Base-by-base conservation (phyloP, 192 early-diverging fungal genomes). In the Polychytrium aggregatum region DNA sequence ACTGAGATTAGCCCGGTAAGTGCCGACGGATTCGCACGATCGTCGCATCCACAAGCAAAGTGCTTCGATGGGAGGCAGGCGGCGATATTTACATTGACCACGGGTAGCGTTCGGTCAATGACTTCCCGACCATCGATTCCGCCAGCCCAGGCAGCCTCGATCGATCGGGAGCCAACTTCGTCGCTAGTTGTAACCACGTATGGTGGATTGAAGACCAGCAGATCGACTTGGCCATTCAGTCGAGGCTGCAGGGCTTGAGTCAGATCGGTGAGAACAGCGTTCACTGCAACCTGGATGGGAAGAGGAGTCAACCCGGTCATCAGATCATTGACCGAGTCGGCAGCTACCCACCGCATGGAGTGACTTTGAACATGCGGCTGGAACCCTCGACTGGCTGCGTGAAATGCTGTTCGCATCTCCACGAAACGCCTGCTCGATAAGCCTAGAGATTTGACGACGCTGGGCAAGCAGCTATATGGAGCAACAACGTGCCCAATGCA, bases 171-270 rank as follows among this genome's bases (percentile, higher is more conserved):
- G n/a, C 78, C 81, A 0, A 93, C 78, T 40, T 97, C 94, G 16
- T 78, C 74, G 7, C 69, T 63, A 0, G 82, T 70, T 0, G 94
- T 97, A 0, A 92, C 81, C 6, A 87, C 94, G 56, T 98, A 98
- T 0, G 94, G 94, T 17, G 94, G 94, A 49, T 98, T 98, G 60
- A 94, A 95, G 27, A 87, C 53, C 6, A 95, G 65, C 0, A 98
- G 51, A 59, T 98, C 94, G 13, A 95, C 60, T 0, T 41, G 33
- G 1, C 72, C 52, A 13, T 44, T 18, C 4, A 88, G 52, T 33
- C 85, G 64, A 0, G 68, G 60, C 11, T 76, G 55, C 13, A 89
- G 52, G 2, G 62, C 68, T 29, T 64, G 57, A 0, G 68, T 60
- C 44, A 93, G 72, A 17, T 81, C 63, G 3, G 84, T 84, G 13